phyloP scores from a whole-genome alignment of 78 protist genomes.

The Chrysochromulina parva region DNA sequence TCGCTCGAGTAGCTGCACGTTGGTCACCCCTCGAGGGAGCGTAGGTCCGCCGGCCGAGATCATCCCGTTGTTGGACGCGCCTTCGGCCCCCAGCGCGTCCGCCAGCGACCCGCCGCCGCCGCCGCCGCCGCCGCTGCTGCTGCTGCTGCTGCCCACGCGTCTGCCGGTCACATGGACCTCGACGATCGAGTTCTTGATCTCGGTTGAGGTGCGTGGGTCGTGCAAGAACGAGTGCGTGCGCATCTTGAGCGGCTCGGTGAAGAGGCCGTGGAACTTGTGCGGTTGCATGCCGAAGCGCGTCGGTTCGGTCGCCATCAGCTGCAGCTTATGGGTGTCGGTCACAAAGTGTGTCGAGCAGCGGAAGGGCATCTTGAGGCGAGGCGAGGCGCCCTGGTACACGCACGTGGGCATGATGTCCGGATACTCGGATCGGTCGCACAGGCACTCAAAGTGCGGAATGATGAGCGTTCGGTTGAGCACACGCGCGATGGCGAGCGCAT shows the following conservation, averaged over 20 bases:
- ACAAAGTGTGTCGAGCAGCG: not conserved
- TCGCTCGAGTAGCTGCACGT: not conserved
- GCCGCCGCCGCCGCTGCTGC: not conserved
- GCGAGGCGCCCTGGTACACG: not conserved
- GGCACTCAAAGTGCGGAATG: not conserved
- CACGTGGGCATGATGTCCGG: not conserved
- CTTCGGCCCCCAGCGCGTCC: too few species aligned
- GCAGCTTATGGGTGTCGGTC: not conserved
- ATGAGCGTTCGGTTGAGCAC: slow-evolving; percentile 22
- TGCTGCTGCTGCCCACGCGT: too few species aligned
- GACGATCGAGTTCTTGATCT: not conserved
- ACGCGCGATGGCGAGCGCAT: not conserved
- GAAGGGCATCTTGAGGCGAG: not conserved
- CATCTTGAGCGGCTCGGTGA: not conserved
- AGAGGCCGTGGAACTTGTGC: not conserved
- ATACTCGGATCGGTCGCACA: not conserved
- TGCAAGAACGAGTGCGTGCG: not conserved
- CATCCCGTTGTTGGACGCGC: too few species aligned
- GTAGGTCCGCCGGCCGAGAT: not conserved
- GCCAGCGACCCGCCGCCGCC: not conserved
- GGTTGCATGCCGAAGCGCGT: not conserved
- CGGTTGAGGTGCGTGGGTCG: not conserved
- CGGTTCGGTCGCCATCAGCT: not conserved
- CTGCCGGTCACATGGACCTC: not conserved
- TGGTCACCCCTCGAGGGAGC: not conserved